A percentile compares a stretch with the other conserved stretches of the same genome.
These are phyloP conservation scores for Plasmodium gonderi DNA, from an alignment of 169 alveolate species.

Conservation along the genomic window DNA sequence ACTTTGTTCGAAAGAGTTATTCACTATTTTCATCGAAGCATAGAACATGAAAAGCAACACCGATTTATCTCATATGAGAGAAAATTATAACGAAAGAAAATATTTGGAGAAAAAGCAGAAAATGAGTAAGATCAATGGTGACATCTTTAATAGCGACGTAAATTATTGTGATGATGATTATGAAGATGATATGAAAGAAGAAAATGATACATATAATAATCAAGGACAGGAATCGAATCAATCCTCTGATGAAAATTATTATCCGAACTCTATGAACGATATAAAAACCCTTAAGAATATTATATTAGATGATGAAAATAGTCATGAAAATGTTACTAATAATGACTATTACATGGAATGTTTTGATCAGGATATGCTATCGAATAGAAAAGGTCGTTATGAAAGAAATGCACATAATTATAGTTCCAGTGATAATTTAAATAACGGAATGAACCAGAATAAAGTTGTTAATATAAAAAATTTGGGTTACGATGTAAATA, in stretches of 20 bases:
- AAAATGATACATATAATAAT: background rate
- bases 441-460: background rate
- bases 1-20: background rate
- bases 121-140: background rate
- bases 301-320: conserved; percentile 3
- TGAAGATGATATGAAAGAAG: background rate
- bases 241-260: conserved; percentile 3
- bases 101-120: background rate
- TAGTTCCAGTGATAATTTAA: background rate
- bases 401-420: background rate
- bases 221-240: background rate
- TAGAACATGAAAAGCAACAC: background rate
- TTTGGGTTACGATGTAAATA: background rate
- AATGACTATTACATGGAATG: background rate
- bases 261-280: background rate
- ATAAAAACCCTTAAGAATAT: background rate
- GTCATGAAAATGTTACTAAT: background rate
- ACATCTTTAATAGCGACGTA: background rate
- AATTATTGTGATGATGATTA: conserved; percentile 13
- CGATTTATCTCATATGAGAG: background rate
- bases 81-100: background rate
- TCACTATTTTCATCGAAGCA: background rate
- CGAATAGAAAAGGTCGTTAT: background rate
- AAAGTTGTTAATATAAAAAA: background rate
- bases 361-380: background rate